A percentile compares a stretch with the other conserved stretches of the same genome.
phyloP scores from a whole-genome alignment of 441 rosid genomes.

The Adansonia rubrostipa region DNA sequence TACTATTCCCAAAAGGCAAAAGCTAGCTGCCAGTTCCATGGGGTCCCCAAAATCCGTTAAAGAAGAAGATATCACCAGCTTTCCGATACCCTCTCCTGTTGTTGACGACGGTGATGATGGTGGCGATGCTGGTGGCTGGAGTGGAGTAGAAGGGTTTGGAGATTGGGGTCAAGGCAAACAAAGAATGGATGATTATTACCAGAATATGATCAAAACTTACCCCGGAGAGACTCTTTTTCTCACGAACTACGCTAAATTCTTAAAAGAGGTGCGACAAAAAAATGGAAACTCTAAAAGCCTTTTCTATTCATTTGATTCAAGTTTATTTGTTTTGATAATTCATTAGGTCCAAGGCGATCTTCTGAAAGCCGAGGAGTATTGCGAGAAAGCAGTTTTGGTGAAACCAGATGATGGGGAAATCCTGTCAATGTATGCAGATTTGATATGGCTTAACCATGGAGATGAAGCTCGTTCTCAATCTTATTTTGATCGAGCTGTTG shows the following conservation, averaged over 20 bases:
- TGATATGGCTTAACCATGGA: slow-evolving; percentile 66
- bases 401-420: slow-evolving; percentile 57
- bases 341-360: slow-evolving; percentile 56
- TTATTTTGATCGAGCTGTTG: slow-evolving; percentile 72
- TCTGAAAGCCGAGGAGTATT: slow-evolving; percentile 65
- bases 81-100: not conserved
- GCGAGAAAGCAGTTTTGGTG: slow-evolving; percentile 63
- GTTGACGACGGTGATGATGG: slow-evolving; percentile 32
- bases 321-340: not conserved
- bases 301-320: not conserved
- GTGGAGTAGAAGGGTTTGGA: slow-evolving; percentile 32
- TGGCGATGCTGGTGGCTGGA: slow-evolving; percentile 46
- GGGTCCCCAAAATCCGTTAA: slow-evolving; percentile 19
- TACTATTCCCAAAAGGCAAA: slow-evolving; percentile 19
- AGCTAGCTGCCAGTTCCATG: not conserved
- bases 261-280: slow-evolving; percentile 55
- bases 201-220: slow-evolving; percentile 56
- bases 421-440: slow-evolving; percentile 64
- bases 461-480: slow-evolving; percentile 61
- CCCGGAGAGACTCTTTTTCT: slow-evolving; percentile 68
- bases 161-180: slow-evolving; percentile 43
- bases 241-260: slow-evolving; percentile 71
- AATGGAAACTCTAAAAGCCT: not conserved
- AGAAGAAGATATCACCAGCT: not conserved
- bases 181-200: slow-evolving; percentile 57